phyloP scores from a whole-genome alignment of 768 basidiomycete genomes.

The Trametes gibbosa region DNA sequence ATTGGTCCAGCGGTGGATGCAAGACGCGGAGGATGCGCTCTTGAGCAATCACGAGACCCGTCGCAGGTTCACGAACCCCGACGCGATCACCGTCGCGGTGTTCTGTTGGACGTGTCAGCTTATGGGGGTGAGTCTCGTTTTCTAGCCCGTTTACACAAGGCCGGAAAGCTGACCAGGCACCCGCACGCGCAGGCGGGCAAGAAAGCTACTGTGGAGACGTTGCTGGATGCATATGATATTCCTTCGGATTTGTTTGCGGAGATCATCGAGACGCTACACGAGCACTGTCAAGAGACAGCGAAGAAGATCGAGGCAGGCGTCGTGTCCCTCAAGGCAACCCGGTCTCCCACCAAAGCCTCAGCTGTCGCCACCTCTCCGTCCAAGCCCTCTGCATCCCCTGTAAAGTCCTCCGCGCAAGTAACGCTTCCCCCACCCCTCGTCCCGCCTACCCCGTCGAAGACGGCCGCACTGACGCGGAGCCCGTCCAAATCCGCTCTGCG shows the following conservation, averaged over 20 bases:
- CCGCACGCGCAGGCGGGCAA: neutral
- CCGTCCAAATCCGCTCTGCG: constrained; percentile 24
- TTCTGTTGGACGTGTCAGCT: constrained; percentile 28
- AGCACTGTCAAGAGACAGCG: constrained; percentile 12
- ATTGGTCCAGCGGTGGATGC: constrained; percentile 22
- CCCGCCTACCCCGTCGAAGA: constrained; percentile 2
- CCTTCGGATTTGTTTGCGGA: constrained; percentile 17
- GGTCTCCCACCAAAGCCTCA: neutral
- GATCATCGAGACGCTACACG: constrained; percentile 14
- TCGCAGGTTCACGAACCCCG: constrained; percentile 15
- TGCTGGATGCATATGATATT: constrained; percentile 8
- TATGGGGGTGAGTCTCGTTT: constrained; percentile 14
- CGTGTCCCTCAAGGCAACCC: neutral
- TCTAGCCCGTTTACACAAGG: neutral
- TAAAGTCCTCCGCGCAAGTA: neutral
- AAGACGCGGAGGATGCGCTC: constrained; percentile 23
- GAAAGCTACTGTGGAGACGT: constrained; percentile 1
- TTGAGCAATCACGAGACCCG: constrained; percentile 19
- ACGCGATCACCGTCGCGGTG: constrained; percentile 23
- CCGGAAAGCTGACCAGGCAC: neutral
- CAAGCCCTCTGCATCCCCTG: neutral
- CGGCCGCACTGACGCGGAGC: constrained; percentile 9
- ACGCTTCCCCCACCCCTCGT: neutral
- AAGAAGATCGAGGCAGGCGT: constrained; percentile 13
- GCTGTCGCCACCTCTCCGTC: neutral